phyloP scores from a whole-genome alignment of 164 flowering plant species.

The Umbilicus rupestris region DNA sequence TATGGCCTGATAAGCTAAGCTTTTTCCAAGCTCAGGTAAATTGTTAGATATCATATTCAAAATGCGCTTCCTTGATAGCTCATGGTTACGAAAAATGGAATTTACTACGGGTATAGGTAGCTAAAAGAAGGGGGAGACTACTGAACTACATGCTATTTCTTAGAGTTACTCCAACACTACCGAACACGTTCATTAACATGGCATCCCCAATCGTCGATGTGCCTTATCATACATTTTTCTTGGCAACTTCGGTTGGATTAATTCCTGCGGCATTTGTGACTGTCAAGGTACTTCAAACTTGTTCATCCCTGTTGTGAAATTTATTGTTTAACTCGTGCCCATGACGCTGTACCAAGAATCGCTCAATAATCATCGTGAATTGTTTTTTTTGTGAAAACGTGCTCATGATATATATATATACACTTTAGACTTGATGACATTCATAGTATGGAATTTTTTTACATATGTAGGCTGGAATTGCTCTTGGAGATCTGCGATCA shows the following conservation, averaged over 20 bases:
- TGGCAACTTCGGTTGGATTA: constrained; percentile 75
- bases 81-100: not conserved
- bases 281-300: constrained; percentile 51
- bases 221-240: constrained; percentile 79
- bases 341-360: too few relatives aligned
- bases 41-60: not conserved
- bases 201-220: constrained; percentile 96
- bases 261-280: constrained; percentile 96
- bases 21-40: constrained; percentile 85
- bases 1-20: constrained; percentile 84
- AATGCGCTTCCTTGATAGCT: not conserved
- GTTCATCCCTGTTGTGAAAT: not conserved
- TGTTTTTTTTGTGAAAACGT: not conserved
- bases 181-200: constrained; percentile 86
- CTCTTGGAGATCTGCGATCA: constrained; percentile 76
- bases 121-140: constrained; percentile 56
- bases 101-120: constrained; percentile 38
- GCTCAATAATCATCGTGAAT: too few relatives aligned
- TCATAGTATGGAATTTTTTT: too few relatives aligned
- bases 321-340: not conserved
- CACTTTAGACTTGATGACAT: not conserved
- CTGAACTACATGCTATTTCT: constrained; percentile 95
- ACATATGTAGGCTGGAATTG: constrained; percentile 72
- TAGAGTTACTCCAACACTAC: constrained; percentile 89
- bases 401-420: not conserved